Evolutionary conservation across 192 early-diverging fungal species (phyloP).

Genomic region (Phycomyces blakesleeanus): DNA sequence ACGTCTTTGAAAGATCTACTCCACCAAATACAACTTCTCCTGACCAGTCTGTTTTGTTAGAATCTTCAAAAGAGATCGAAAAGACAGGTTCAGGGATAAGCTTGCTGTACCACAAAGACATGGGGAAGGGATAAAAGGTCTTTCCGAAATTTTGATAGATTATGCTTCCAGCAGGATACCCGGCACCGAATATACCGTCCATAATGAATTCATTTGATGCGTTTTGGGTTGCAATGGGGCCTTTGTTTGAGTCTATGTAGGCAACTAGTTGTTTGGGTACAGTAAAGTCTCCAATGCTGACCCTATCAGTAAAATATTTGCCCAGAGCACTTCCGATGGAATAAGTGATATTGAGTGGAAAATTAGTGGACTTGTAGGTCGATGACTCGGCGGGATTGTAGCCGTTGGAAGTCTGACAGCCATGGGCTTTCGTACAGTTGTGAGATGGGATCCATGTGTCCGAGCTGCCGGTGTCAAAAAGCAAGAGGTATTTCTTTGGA

Average conservation of each 20-base stretch:
- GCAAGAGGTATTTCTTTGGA: constrained; percentile 17
- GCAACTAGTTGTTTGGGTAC: constrained; percentile 9
- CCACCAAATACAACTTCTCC: constrained; percentile 22
- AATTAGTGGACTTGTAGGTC: background rate
- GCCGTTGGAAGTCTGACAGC: constrained; percentile 5
- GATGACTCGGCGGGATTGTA: constrained; percentile 10
- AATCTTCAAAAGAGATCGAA: constrained; percentile 3
- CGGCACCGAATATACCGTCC: constrained; percentile 25
- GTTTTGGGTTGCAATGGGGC: constrained; percentile 19
- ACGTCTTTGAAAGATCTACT: background rate
- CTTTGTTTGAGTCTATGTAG: background rate
- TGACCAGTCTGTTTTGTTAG: background rate
- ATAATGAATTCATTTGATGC: constrained; percentile 8
- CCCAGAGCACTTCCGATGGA: constrained; percentile 11
- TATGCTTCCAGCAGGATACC: constrained; percentile 15
- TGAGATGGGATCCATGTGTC: constrained; percentile 32
- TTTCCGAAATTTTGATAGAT: background rate
- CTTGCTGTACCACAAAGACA: constrained; percentile 1
- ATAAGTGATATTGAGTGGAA: constrained; percentile 13
- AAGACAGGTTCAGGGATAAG: constrained; percentile 19
- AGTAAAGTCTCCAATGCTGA: constrained; percentile 1
- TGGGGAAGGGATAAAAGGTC: constrained; percentile 11
- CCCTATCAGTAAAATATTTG: constrained; percentile 13
- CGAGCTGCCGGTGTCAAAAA: constrained; percentile 34
- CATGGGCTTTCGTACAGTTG: background rate